Evolutionary conservation across 768 basidiomycete genomes (phyloP), one percentile per base, ranked within the genome.

Genomic region (Lyophyllum decastes): DNA sequence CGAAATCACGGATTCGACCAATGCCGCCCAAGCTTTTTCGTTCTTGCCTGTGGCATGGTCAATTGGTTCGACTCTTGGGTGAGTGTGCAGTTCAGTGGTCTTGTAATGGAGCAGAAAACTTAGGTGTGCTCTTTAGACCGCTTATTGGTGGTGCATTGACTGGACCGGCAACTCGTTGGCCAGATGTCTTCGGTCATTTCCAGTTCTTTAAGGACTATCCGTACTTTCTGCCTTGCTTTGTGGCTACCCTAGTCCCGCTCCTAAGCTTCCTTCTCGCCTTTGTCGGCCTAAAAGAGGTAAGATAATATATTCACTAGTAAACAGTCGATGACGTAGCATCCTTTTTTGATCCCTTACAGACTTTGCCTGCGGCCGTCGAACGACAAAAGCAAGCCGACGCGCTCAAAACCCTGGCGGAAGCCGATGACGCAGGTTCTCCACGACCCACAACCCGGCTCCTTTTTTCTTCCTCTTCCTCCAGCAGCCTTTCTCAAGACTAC

Each of bases 181-280:
- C 82, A 30, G 34, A 40, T 0, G 16, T 75, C n/a, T 84, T 85
- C 52, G 64, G 66, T 4, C 49, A 61, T 2, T 60, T 63, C 21
- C 60, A 68, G 9, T 82, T 85, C 49, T 78, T 81, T 73, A 66
- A 61, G 4, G 59, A 71, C 35, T 78, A 78, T 51, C 83, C 83
- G 0, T 85, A 84, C 59, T 86, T 88, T 66, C 74, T 88, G 47
- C 78, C 87, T 4, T 88, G 85, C 60, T 73, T 82, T 7, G 76
- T 85, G 2, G 76, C 83, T 4, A 80, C 83, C 0, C 80, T 80
- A 0, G 80, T 81, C 62, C 72, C 82, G 0, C 68, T 73, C 7
- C 8, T 82, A 21, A 78, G 78, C 1, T 82, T 79, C 73, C 30
- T 80, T 11, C 64, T 82, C 2, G 76, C 78, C 0, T 66, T 70